Percentiles rank a stretch among this genome's conserved stretches.
phyloP scores from a whole-genome alignment of 1,284 basidiomycete species.

The Cronartium quercuum region DNA sequence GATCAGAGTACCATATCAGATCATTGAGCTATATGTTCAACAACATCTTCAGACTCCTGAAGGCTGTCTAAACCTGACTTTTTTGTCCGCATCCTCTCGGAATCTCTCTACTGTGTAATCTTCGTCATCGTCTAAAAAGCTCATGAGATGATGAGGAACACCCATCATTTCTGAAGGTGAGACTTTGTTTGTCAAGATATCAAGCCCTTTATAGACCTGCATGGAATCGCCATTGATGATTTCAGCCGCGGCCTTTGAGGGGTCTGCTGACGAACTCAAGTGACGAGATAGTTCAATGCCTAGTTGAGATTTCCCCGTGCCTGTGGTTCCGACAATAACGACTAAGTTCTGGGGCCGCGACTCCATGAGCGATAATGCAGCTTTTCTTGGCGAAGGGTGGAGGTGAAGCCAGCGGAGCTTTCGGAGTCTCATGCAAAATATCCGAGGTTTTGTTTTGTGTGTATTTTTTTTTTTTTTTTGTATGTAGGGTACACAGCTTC shows the following conservation, averaged over 20 bases:
- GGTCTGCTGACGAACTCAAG: conserved; percentile 45
- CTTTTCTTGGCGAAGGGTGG: background rate
- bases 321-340: conserved; percentile 86
- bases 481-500: no score
- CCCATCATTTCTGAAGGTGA: conserved; percentile 68
- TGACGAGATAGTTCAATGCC: conserved; percentile 77
- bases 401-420: background rate
- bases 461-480: no score
- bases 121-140: conserved; percentile 72
- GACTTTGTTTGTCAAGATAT: conserved; percentile 93
- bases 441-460: no score
- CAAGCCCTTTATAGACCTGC: conserved; percentile 92
- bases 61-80: conserved; percentile 33
- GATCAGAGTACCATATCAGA: no score
- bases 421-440: no score
- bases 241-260: conserved; percentile 48
- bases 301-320: conserved; percentile 91
- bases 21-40: no score
- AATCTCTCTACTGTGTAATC: conserved; percentile 62
- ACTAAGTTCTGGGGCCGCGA: conserved; percentile 50
- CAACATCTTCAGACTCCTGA: background rate
- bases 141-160: conserved; percentile 81
- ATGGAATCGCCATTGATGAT: conserved; percentile 95
- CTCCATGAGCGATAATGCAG: background rate
- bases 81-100: conserved; percentile 46